Base-by-base conservation (phyloP, 164 flowering plant genomes). In the Stephania cephalantha region DNA sequence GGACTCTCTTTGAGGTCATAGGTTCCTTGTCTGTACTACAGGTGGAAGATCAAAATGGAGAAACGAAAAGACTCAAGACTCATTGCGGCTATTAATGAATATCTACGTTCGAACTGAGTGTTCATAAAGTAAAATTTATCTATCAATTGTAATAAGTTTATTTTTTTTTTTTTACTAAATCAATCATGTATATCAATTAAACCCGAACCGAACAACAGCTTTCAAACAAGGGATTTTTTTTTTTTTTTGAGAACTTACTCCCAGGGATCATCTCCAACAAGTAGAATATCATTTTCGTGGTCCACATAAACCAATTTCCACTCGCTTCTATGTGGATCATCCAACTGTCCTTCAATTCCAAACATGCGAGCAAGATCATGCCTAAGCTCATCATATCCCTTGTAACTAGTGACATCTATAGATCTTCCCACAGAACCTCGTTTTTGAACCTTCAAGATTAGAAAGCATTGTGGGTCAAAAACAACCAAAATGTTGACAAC, bases 241-340 rank as follows among this genome's bases (percentile, higher is more conserved):
- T 25, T 25, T 25, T 25, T 25, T 25, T 25, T 25, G 25, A 25
- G 25, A 25, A 86, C 98, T 85, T 93, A 95, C 99, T 93, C 97
- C 99, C 99, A 95, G 46, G 99, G 99, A 76, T 95, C 99, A 82
- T 95, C 99, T 11, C 99, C 99, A 5, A 95, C 95, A 17, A 95
- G 91, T 76, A 95, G 81, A 75, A 93, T 93, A 76, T 95, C 99
- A 76, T 77, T 87, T 80, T 95, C 99, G 75, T 90, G 98, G 80
- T 95, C 99, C 73, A 90, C 93, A 71, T 92, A 95, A 25, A 95
- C 99, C 65, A 95, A 91, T 81, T 95, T 90, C 98, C 99, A 95
- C 52, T 97, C 98, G 22, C 88, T 80, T 58, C 92, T 89, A 64
- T 88, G 91, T 35, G 89, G 81, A 77, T 93, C 99, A 82, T 93